Conservation (phyloP, 208 protist genomes). For the Crithidia expoeki region DNA sequence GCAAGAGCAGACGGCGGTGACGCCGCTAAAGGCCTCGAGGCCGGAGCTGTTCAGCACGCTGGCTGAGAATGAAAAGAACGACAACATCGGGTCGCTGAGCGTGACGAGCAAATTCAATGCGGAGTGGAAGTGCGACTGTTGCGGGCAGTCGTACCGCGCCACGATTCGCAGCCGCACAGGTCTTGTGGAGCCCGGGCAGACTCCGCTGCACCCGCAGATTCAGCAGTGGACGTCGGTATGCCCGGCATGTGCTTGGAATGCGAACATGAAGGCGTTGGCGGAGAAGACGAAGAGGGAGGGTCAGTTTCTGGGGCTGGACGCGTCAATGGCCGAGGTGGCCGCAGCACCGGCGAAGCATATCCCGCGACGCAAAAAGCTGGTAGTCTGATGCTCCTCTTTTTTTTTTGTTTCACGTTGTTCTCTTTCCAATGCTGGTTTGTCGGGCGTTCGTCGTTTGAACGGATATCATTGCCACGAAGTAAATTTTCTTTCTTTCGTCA, state of each 20-base stretch:
- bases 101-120: slow-evolving; percentile 77
- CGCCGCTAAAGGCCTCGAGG: slow-evolving; percentile 29
- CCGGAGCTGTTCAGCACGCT: slow-evolving; percentile 61
- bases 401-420: too few relatives aligned
- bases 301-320: slow-evolving; percentile 69
- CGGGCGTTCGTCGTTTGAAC: too few relatives aligned
- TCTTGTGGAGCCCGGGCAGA: slow-evolving; percentile 62
- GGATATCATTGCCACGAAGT: too few relatives aligned
- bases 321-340: slow-evolving; percentile 17
- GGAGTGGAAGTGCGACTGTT: slow-evolving; percentile 73
- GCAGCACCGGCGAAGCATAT: slow-evolving; percentile 20
- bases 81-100: slow-evolving; percentile 58
- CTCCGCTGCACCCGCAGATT: slow-evolving; percentile 58
- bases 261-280: slow-evolving; percentile 56
- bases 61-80: slow-evolving; percentile 44
- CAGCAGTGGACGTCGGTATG: slow-evolving; percentile 61
- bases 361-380: slow-evolving; percentile 60
- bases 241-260: slow-evolving; percentile 65
- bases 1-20: slow-evolving; percentile 42
- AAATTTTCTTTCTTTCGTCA: slow-evolving; percentile 1
- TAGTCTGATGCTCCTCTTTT: slow-evolving; percentile 6
- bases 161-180: slow-evolving; percentile 82
- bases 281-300: slow-evolving; percentile 40
- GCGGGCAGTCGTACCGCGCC: slow-evolving; percentile 61
- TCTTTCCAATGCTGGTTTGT: too few relatives aligned